Evolutionary conservation across 2,329 filamentous ascomycete species (phyloP), one percentile per base, ranked within the genome.

Genomic region (Byssothecium circinans): DNA sequence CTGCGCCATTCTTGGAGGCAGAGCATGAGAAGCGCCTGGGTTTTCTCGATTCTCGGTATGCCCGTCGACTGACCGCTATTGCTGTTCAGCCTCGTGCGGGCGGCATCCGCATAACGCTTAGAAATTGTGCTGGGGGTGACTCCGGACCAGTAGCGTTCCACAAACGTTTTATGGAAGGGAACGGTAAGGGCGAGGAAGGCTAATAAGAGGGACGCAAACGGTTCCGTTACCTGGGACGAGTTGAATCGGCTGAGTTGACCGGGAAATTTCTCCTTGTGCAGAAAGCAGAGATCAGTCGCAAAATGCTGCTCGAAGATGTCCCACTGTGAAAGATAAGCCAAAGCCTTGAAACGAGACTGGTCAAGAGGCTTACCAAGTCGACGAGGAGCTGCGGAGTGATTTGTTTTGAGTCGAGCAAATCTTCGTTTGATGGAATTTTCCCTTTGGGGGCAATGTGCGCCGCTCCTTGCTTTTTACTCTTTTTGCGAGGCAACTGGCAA

Each of bases 1-100:
- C 85, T 84, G 10, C 82, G 83, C 85, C 86, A 89, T 53, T 89
- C 85, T 52, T 89, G 87, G 10, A 88, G 73, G 1, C 81, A 83
- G 7, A 90, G 75, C 85, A 89, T 88, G 8, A 89, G 74, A 37
- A 84, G 78, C 0, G 85, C 83, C 55, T 89, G 85, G 0, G 84
- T 81, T 14, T 82, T 78, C 50, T 87, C 82, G 3, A 88, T 73
- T n/a, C n/a, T n/a, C n/a, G 1, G 81, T 82, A 4, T 81, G 78
- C 10, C 51, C 44, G 2, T 53, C 52, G 5, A 52, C n/a, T n/a
- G 32, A n/a, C 51, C 45, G 2, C 52, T 45, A 7, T 41, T 39
- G 10, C 53, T 53, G 29, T 17, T 23, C n/a, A 83, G 55, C 65
- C 77, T 54, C 70, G 77, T 73, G 50, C 75, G 75, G 11, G 86